A percentile compares a stretch with the other conserved stretches of the same genome.
phyloP scores from a whole-genome alignment of 768 basidiomycete species.

The Clitopilus hobsonii region DNA sequence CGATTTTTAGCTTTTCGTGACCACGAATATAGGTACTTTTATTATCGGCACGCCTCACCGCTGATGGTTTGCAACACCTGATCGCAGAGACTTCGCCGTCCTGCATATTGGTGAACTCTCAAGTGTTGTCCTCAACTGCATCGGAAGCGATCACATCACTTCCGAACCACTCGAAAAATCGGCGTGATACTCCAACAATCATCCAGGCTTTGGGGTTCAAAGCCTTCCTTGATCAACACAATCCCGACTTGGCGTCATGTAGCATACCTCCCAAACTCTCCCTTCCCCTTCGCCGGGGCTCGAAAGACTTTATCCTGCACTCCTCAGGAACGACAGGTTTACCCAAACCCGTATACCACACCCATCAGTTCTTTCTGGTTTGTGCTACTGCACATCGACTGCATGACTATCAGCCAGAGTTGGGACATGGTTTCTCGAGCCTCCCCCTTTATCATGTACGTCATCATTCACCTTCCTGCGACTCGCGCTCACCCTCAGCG shows the following conservation, averaged over 20 bases:
- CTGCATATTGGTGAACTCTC: slow-evolving; percentile 23
- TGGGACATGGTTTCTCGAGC: slow-evolving; percentile 28
- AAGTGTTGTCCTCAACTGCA: slow-evolving; percentile 21
- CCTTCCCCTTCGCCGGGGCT: slow-evolving; percentile 19
- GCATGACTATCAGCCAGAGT: slow-evolving; percentile 22
- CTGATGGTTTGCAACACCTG: slow-evolving; percentile 30
- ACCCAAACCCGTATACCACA: slow-evolving; percentile 39
- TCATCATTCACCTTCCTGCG: too few relatives aligned
- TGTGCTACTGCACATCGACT: slow-evolving; percentile 31
- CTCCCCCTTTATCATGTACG: slow-evolving; percentile 34
- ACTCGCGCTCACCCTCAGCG: background rate
- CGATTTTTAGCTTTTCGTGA: background rate
- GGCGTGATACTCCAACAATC: slow-evolving; percentile 13
- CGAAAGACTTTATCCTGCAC: slow-evolving; percentile 40
- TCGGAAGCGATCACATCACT: slow-evolving; percentile 21
- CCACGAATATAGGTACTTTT: slow-evolving; percentile 22
- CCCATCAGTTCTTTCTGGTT: slow-evolving; percentile 26
- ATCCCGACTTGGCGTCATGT: slow-evolving; percentile 4
- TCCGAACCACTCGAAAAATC: slow-evolving; percentile 9
- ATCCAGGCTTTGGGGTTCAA: slow-evolving; percentile 21
- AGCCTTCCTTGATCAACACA: slow-evolving; percentile 19
- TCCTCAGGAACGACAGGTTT: slow-evolving; percentile 49
- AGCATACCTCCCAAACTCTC: slow-evolving; percentile 21
- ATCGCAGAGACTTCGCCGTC: slow-evolving; percentile 24
- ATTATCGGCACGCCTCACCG: slow-evolving; percentile 30